phyloP scores from a whole-genome alignment of 208 protist species.

The Leishmania lainsoni region DNA sequence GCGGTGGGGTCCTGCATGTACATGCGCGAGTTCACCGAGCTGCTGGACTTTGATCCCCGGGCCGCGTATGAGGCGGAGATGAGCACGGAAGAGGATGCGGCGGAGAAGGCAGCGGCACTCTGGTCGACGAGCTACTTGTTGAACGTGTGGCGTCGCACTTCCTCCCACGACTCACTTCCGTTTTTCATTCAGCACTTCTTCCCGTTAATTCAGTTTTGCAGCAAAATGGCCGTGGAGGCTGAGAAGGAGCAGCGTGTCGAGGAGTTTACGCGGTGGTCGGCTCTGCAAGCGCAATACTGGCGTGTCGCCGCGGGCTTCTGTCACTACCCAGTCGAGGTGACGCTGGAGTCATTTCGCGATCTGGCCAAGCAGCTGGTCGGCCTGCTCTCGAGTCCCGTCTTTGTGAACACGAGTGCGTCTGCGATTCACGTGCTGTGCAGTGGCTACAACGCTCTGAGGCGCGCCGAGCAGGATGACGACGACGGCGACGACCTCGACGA shows the following conservation, averaged over 20 bases:
- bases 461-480: constrained; percentile 49
- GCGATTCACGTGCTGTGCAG: constrained; percentile 80
- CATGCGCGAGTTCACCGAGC: constrained; percentile 66
- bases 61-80: constrained; percentile 59
- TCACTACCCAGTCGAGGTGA: constrained; percentile 75
- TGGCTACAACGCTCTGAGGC: constrained; percentile 62
- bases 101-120: constrained; percentile 27
- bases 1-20: constrained; percentile 76
- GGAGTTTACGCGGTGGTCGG: constrained; percentile 63
- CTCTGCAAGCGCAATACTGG: constrained; percentile 79
- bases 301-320: constrained; percentile 81
- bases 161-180: constrained; percentile 82
- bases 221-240: constrained; percentile 51
- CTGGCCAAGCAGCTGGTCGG: constrained; percentile 83
- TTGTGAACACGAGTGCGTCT: constrained; percentile 78
- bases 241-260: constrained; percentile 49
- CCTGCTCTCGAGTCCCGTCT: constrained; percentile 49
- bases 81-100: constrained; percentile 34
- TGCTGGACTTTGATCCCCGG: constrained; percentile 78
- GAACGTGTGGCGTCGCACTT: constrained; percentile 73
- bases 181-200: constrained; percentile 83
- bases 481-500: constrained; percentile 36
- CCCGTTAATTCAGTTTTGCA: constrained; percentile 74
- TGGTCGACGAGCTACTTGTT: constrained; percentile 84
- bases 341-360: constrained; percentile 72